Evolutionary conservation across 1,284 basidiomycete species (phyloP), one percentile per base, ranked within the genome.

Genomic region (Singerocomus inundabilis): DNA sequence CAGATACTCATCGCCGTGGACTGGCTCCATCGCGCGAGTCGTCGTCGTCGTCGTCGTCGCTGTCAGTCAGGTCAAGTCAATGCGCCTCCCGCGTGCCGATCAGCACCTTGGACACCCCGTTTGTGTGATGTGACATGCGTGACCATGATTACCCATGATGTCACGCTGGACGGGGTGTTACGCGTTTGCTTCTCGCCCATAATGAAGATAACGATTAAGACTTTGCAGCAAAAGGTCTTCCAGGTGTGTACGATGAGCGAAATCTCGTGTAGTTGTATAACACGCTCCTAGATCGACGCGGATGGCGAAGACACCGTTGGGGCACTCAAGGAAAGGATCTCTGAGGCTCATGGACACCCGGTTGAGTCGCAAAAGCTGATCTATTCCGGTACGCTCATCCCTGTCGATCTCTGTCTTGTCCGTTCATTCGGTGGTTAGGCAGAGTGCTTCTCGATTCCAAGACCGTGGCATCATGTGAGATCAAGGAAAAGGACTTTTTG

Each of bases 401-500:
- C 32, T 44, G 31, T 48, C 40, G 52, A 48, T 49, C 49, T 49
- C 28, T 18, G 24, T 11, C 24, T 35, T 43, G 46, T 43, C 46
- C 28, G 50, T 51, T 36, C 46, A 37, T 46, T 34, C 37, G 13
- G 24, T 29, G 36, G 46, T 25, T 64, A 94, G 96, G 96, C 54
- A 97, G 98, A 77, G 90, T 99, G 43, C 79, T 99, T 34, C 71
- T 82, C 16, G 94, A 99, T 71, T 82, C 86, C 52, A 94, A 94
- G 77, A 89, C 88, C 1, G 81, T 99, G 34, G 90, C 84, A 57
- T 88, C 88, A 50, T 91, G 89, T 66, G 86, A 89, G 53, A 91
- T 99, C 77, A 96, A 98, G 74, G 96, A 99, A 74, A 99, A 98
- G 76, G 96, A 98, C 70, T 99, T 99, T 75, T 77, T 99, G 52